A percentile compares a stretch with the other conserved stretches of the same genome.
Conservation (phyloP, 2,329 filamentous ascomycete species). For the Neospermospora avenae region DNA sequence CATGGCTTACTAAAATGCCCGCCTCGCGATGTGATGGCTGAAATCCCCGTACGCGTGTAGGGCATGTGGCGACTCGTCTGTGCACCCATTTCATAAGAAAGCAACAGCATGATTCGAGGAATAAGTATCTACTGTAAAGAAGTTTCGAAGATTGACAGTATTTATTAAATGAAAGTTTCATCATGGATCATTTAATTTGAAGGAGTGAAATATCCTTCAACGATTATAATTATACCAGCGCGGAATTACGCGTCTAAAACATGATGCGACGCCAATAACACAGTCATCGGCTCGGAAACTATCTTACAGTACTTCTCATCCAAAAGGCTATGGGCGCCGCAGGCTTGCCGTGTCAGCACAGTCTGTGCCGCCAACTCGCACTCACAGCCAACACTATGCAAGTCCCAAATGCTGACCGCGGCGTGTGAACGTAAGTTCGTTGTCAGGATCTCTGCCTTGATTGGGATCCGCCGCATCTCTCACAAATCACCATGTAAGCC, state of each 20-base stretch:
- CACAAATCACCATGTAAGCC: not conserved
- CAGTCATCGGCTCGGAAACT: not conserved
- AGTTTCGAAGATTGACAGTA: not conserved
- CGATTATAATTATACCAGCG: no score
- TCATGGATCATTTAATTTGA: not conserved
- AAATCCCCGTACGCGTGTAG: no score
- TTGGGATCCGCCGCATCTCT: not conserved
- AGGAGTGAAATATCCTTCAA: no score
- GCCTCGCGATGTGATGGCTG: not conserved
- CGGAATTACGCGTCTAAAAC: not conserved
- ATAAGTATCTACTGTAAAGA: not conserved
- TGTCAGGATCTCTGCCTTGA: not conserved
- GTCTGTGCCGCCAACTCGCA: not conserved
- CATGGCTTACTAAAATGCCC: not conserved
- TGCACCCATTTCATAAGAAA: not conserved
- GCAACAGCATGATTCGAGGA: not conserved
- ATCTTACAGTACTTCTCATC: not conserved
- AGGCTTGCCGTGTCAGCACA: conserved; percentile 1
- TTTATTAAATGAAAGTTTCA: not conserved
- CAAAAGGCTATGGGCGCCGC: conserved; percentile 1
- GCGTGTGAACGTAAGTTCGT: not conserved
- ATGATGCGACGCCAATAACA: not conserved
- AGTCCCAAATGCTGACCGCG: not conserved
- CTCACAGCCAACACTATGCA: not conserved
- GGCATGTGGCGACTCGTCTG: not conserved